These are phyloP conservation scores for Leccinellum rugosiceps DNA, from an alignment of 768 basidiomycete genomes.

Conservation along the genomic window DNA sequence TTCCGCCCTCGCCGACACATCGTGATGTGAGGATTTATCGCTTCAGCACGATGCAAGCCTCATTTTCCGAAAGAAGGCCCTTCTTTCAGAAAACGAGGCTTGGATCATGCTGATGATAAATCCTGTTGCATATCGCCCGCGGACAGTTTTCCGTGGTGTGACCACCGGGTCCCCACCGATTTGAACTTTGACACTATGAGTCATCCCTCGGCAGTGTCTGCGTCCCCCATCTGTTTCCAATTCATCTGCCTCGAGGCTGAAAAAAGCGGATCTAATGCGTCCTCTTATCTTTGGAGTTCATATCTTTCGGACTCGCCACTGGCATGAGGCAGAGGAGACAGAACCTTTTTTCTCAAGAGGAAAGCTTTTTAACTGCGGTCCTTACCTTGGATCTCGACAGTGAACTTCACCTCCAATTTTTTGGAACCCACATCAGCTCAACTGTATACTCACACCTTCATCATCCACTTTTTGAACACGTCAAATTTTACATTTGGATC, in stretches of 20 bases:
- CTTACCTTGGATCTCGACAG: not conserved
- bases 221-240: not conserved
- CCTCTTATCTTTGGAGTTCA: slow-evolving; percentile 15
- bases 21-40: too few species aligned
- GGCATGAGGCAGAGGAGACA: slow-evolving; percentile 21
- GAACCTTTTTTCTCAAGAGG: slow-evolving; percentile 24
- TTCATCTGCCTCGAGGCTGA: slow-evolving; percentile 47
- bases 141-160: too few species aligned
- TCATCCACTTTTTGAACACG: too few species aligned
- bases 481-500: too few species aligned
- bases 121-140: not conserved
- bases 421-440: not conserved
- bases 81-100: slow-evolving; percentile 20
- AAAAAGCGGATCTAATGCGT: slow-evolving; percentile 23
- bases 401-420: not conserved
- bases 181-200: slow-evolving; percentile 7
- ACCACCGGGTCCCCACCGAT: not conserved
- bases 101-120: slow-evolving; percentile 29
- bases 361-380: slow-evolving; percentile 18
- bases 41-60: too few species aligned
- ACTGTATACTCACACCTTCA: too few species aligned
- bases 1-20: not conserved
- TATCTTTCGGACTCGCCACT: slow-evolving; percentile 10
- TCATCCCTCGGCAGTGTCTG: slow-evolving; percentile 4
- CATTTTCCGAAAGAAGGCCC: too few species aligned